Evolutionary conservation across 1,284 basidiomycete genomes (phyloP).

Genomic region (Leccinum fallax): DNA sequence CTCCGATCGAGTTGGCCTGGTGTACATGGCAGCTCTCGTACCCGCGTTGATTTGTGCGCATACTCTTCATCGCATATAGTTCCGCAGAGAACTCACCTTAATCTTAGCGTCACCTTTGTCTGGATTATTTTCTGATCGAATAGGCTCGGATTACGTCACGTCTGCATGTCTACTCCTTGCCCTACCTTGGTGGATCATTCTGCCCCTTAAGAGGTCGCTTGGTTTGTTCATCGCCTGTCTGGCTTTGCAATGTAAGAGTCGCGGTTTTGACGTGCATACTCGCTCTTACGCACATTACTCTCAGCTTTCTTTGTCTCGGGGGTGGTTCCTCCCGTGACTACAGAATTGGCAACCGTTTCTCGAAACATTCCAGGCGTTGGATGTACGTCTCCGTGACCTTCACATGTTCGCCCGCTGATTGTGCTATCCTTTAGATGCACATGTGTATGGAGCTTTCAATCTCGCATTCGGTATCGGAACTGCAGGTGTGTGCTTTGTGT

Average conservation of each 20-base stretch:
- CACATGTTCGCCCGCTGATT: conserved; percentile 13
- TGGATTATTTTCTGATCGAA: conserved; percentile 62
- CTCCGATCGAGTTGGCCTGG: conserved; percentile 65
- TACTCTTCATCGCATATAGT: neutral
- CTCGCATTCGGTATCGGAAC: conserved; percentile 67
- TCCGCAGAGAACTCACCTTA: conserved; percentile 6
- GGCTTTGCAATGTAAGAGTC: conserved; percentile 54
- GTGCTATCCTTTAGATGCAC: conserved; percentile 49
- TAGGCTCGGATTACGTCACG: conserved; percentile 63
- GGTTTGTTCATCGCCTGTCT: conserved; percentile 64
- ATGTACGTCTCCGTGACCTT: conserved; percentile 47
- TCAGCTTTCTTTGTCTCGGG: conserved; percentile 63
- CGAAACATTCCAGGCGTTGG: conserved; percentile 60
- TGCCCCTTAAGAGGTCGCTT: conserved; percentile 55
- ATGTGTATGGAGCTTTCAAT: conserved; percentile 67
- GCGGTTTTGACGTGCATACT: neutral
- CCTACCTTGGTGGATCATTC: conserved; percentile 67
- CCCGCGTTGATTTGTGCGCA: conserved; percentile 67
- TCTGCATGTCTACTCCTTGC: conserved; percentile 51
- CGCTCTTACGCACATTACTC: conserved; percentile 5
- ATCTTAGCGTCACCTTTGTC: conserved; percentile 57
- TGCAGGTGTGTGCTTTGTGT: conserved; percentile 39
- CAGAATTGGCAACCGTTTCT: conserved; percentile 64
- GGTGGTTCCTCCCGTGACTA: conserved; percentile 58
- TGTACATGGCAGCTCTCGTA: conserved; percentile 71